These are phyloP conservation scores for Aureobasidium pullulans DNA, from an alignment of 2,329 filamentous ascomycete species.

Conservation along the genomic window DNA sequence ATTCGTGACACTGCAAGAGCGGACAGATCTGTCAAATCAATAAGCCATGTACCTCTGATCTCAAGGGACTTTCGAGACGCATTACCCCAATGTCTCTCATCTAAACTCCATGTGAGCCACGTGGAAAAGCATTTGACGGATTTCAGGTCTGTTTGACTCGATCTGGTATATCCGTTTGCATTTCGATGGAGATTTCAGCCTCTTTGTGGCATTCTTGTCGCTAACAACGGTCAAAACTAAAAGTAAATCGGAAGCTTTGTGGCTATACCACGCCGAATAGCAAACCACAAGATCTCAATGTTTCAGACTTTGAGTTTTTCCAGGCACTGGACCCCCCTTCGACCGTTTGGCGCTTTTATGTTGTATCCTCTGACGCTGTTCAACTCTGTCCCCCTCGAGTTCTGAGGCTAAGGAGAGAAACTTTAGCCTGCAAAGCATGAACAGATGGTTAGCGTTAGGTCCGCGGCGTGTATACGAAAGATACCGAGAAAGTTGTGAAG, in stretches of 20 bases:
- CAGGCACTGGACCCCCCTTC: background rate
- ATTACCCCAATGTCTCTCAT: slow-evolving; percentile 7
- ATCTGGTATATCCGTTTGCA: background rate
- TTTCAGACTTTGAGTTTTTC: background rate
- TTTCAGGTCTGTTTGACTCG: background rate
- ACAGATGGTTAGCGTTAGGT: background rate
- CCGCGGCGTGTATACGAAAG: background rate
- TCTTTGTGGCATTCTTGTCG: slow-evolving; percentile 1
- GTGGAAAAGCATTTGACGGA: background rate
- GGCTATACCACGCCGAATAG: background rate
- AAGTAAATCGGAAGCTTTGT: background rate
- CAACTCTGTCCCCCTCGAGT: background rate
- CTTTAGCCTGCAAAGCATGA: background rate
- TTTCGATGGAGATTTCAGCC: background rate
- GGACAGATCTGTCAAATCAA: slow-evolving; percentile 4
- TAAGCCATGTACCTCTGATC: background rate
- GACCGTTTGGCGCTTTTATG: background rate
- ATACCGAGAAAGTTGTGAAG: background rate
- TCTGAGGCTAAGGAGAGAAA: background rate
- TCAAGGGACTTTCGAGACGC: background rate
- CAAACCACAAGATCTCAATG: background rate
- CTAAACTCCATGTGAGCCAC: background rate
- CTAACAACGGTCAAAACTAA: background rate
- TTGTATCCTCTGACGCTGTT: background rate
- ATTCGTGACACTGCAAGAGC: background rate